Conservation (phyloP, 345 rosid species). For the Eucalyptus cladocalyx region DNA sequence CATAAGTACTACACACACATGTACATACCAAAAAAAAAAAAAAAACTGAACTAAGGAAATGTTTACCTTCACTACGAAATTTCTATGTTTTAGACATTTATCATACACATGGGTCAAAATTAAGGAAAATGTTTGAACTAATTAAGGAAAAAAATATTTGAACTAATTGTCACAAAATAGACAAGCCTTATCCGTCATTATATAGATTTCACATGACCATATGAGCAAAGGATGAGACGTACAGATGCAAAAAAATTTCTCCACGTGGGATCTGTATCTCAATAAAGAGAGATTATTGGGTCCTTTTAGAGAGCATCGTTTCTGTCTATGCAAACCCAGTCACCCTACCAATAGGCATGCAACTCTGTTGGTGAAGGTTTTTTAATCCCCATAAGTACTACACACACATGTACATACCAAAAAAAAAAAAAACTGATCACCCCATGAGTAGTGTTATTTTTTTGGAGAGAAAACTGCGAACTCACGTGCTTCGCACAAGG, state of each 20-base stretch:
- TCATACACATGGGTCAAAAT: too few relatives aligned
- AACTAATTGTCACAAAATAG: too few relatives aligned
- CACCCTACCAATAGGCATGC: not conserved
- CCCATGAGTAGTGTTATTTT: not conserved
- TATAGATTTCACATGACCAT: not conserved
- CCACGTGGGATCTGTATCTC: not conserved
- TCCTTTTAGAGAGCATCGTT: not conserved
- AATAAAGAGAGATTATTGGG: not conserved
- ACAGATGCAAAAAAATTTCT: not conserved
- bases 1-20: not conserved
- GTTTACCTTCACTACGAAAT: too few relatives aligned
- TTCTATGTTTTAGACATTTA: too few relatives aligned
- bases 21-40: not conserved
- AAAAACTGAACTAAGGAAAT: too few relatives aligned
- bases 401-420: not conserved
- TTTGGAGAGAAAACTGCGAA: not conserved
- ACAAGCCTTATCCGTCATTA: too few relatives aligned
- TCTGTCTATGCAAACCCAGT: not conserved
- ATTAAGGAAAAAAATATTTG: too few relatives aligned
- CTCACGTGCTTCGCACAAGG: not conserved
- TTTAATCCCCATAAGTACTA: not conserved
- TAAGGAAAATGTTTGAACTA: too few relatives aligned
- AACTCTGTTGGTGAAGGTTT: not conserved
- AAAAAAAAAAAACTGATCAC: too few relatives aligned
- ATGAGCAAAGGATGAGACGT: not conserved